These are phyloP conservation scores for Panaeolus cyanescens DNA, from an alignment of 768 basidiomycete species.

Conservation along the genomic window DNA sequence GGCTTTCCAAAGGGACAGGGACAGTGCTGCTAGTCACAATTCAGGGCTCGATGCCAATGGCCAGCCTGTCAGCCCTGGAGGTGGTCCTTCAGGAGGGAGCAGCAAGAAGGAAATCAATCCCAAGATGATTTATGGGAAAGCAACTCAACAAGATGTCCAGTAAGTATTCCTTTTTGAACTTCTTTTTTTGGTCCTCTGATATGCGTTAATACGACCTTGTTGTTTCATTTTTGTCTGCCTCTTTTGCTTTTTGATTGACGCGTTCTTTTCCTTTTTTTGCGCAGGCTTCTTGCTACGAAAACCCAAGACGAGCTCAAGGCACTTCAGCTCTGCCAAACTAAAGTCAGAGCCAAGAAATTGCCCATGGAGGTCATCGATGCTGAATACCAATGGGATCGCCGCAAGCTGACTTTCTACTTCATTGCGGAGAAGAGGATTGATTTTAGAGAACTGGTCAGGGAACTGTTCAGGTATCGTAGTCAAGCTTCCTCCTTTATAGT, in stretches of 20 bases:
- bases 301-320: slow-evolving; percentile 92
- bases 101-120: slow-evolving; percentile 93
- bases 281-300: slow-evolving; percentile 77
- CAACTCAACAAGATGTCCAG: slow-evolving; percentile 81
- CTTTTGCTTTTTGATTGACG: slow-evolving; percentile 11
- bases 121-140: slow-evolving; percentile 95
- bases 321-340: slow-evolving; percentile 85
- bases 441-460: slow-evolving; percentile 94
- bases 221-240: not conserved
- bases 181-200: slow-evolving; percentile 5
- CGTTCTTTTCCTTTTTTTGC: slow-evolving; percentile 3
- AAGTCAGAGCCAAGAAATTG: slow-evolving; percentile 90
- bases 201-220: too few species aligned
- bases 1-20: slow-evolving; percentile 83
- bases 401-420: slow-evolving; percentile 98
- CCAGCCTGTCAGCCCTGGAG: slow-evolving; percentile 50
- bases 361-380: slow-evolving; percentile 99
- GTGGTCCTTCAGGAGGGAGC: slow-evolving; percentile 21
- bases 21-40: slow-evolving; percentile 35
- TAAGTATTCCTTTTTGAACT: slow-evolving; percentile 26
- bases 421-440: slow-evolving; percentile 94
- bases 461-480: slow-evolving; percentile 76
- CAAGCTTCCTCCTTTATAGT: not conserved
- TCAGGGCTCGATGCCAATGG: slow-evolving; percentile 34
- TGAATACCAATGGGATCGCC: slow-evolving; percentile 99